Percentiles rank a stretch among this genome's conserved stretches.
Evolutionary conservation across 1,139 yeast genomes (phyloP).

Genomic region (Geotrichum bryndzae): DNA sequence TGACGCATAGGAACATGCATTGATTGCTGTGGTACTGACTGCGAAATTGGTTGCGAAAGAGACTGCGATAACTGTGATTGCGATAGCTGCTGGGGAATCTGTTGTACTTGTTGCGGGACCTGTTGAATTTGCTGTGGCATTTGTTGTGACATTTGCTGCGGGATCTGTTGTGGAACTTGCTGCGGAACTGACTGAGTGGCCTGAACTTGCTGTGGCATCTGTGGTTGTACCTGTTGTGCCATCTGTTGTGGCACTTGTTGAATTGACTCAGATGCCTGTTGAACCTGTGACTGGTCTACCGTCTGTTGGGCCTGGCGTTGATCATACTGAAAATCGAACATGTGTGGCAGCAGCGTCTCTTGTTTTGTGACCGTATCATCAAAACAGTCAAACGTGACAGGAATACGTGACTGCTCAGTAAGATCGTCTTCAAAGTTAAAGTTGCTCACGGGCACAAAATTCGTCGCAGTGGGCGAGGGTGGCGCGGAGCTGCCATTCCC

Average conservation of each 20-base stretch:
- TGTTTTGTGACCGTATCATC: not conserved
- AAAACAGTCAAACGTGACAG: conserved; percentile 3
- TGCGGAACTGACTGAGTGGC: not conserved
- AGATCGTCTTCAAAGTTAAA: not conserved
- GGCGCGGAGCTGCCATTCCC: not conserved
- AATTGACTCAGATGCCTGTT: not conserved
- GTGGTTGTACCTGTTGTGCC: not conserved
- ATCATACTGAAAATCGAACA: not conserved
- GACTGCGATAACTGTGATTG: not conserved
- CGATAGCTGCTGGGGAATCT: not conserved
- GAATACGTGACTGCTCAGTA: not conserved
- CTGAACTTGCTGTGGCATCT: no score
- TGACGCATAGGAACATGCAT: not conserved
- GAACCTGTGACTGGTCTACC: conserved; percentile 1
- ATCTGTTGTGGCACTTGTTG: conserved; percentile 2
- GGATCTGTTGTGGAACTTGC: not conserved
- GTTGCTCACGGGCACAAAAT: not conserved
- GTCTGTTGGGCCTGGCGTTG: not conserved
- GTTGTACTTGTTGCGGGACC: not conserved
- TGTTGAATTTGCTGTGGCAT: not conserved
- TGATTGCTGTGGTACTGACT: conserved; percentile 4
- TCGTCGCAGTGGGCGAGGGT: not conserved
- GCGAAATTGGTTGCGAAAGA: not conserved
- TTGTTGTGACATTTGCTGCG: not conserved
- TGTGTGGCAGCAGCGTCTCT: conserved; percentile 7